phyloP scores from a whole-genome alignment of 257 asterid species.

The Solanum medicagineum region DNA sequence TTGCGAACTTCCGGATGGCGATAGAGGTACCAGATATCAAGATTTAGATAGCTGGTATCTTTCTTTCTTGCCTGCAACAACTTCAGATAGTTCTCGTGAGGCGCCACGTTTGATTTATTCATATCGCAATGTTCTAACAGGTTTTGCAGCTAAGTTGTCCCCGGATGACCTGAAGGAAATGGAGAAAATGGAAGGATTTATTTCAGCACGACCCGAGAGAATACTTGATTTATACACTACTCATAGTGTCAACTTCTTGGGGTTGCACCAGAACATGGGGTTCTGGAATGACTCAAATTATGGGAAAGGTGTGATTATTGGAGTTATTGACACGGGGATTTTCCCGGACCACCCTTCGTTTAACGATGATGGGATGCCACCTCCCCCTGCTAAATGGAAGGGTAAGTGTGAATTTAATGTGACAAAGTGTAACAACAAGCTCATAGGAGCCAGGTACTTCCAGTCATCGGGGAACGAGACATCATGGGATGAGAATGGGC shows the following conservation, averaged over 20 bases:
- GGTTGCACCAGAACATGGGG: background rate
- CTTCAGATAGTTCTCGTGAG: background rate
- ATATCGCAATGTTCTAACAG: constrained; percentile 5
- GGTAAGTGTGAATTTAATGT: constrained; percentile 11
- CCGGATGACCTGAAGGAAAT: constrained; percentile 4
- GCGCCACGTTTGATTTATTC: constrained; percentile 8
- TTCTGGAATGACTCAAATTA: constrained; percentile 9
- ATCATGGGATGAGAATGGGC: constrained; percentile 6
- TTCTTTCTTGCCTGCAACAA: constrained; percentile 15
- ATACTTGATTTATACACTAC: background rate
- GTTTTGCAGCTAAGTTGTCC: constrained; percentile 17
- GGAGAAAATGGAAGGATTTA: constrained; percentile 7
- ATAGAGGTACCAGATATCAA: background rate
- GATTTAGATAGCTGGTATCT: constrained; percentile 10
- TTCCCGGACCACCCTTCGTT: constrained; percentile 10
- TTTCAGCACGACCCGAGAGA: constrained; percentile 4
- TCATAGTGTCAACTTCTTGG: constrained; percentile 6
- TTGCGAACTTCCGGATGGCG: constrained; percentile 1
- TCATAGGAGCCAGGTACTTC: constrained; percentile 16
- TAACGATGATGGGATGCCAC: constrained; percentile 2
- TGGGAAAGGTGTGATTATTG: constrained; percentile 21
- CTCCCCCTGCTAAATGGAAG: constrained; percentile 18
- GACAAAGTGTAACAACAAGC: constrained; percentile 15
- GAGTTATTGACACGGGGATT: constrained; percentile 19
- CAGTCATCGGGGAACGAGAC: background rate